Base-by-base conservation (phyloP, 768 basidiomycete genomes). In the Asterophora lycoperdoides region DNA sequence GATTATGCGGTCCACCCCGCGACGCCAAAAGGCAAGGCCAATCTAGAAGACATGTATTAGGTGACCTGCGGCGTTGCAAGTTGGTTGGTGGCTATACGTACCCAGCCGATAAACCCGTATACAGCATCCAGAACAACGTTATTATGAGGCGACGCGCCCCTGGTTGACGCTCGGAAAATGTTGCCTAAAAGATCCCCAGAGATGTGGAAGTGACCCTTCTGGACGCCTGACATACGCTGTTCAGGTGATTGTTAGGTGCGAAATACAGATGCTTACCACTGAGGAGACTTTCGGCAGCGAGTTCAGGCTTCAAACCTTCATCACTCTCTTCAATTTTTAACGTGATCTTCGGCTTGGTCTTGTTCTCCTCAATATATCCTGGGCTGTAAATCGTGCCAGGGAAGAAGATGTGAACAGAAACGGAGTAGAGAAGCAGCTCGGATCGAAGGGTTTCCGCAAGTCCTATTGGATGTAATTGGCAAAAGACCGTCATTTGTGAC, bases 401-500 rank as follows among this genome's bases (percentile, higher is more conserved):
- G 68, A 91, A 84, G 68, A 82, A 92, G 35, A 91, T 80, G 53
- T 93, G 91, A 8, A 92, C 79, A 41, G 75, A 71, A 60, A 91
- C 86, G 43, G 76, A 78, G 63, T 94, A 93, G 5, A 94, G 72
- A 51, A 83, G 68, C 46, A 92, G 70, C 60, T 95, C 93, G 23
- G 81, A 86, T 14, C 86, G 83, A n/a, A 97, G 74, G 0, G 85
- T 77, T 54, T 97, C 93, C 15, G 89, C 89, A 0, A 97, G 78
- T 15, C 86, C 91, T 93, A 60, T 23, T 14, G 9, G 15, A 17
- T 23, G 8, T 29, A 19, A 35, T 28, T 30, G 11, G 37, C 33
- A 15, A 46, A 48, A 47, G 34, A 44, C 40, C 38, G 14, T 41
- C 29, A 38, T 44, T 17, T 23, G 32, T 44, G 29, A 23, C 18